A percentile compares a stretch with the other conserved stretches of the same genome.
phyloP scores from a whole-genome alignment of 805 yeast species.

The Yamadazyma paraphyllophila region DNA sequence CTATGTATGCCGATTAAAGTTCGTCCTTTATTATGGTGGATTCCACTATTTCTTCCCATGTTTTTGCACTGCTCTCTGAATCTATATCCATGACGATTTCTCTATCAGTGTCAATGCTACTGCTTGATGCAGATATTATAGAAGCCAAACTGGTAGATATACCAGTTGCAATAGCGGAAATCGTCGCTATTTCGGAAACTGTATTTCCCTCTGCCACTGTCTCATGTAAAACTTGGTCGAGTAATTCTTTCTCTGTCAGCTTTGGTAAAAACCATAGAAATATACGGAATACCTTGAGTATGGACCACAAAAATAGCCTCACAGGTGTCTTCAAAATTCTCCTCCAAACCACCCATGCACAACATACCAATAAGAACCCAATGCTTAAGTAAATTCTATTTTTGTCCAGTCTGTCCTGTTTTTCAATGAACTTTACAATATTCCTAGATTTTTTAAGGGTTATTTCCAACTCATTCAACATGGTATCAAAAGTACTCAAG shows the following conservation, averaged over 20 bases:
- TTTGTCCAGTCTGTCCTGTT: conserved; percentile 49
- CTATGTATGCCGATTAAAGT: neutral
- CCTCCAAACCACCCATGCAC: conserved; percentile 50
- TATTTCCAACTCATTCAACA: conserved; percentile 39
- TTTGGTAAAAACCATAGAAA: conserved; percentile 20
- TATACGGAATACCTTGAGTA: conserved; percentile 35
- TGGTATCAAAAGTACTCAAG: conserved; percentile 38
- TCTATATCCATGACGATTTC: conserved; percentile 9
- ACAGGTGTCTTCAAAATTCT: conserved; percentile 47
- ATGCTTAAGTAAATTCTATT: conserved; percentile 47
- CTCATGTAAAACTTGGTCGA: neutral
- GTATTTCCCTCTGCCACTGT: no score
- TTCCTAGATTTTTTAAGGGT: conserved; percentile 42
- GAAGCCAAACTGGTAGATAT: no score
- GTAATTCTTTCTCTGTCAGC: conserved; percentile 1
- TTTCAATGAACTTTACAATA: conserved; percentile 50
- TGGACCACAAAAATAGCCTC: conserved; percentile 44
- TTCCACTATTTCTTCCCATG: conserved; percentile 5
- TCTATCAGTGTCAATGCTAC: neutral
- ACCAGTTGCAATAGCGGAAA: no score
- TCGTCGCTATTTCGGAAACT: no score
- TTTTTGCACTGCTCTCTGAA: neutral
- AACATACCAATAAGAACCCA: conserved; percentile 44
- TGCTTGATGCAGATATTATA: neutral
- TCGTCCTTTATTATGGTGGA: conserved; percentile 8